These are phyloP conservation scores for Globisporangium heterothallicum DNA, from an alignment of 352 stramenopile genomes.

Conservation along the genomic window DNA sequence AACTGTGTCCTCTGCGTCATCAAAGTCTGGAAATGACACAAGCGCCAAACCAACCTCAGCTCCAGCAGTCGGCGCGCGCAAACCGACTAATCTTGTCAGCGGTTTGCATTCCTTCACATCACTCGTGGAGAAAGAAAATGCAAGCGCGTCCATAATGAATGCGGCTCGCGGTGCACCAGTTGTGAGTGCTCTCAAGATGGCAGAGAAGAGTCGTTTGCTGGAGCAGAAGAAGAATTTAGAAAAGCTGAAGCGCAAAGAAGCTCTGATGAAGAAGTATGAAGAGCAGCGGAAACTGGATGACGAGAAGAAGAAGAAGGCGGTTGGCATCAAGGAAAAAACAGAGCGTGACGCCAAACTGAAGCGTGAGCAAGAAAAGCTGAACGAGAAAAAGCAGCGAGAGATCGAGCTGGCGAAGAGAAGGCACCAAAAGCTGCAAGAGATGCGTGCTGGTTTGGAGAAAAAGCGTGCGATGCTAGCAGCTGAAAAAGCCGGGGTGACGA, in stretches of 20 bases:
- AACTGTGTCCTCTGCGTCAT: slow-evolving; percentile 46
- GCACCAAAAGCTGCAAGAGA: slow-evolving; percentile 58
- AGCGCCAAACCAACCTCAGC: neutral
- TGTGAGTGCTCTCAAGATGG: slow-evolving; percentile 68
- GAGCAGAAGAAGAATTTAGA: slow-evolving; percentile 70
- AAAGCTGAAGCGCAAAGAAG: slow-evolving; percentile 56
- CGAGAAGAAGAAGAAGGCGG: slow-evolving; percentile 55
- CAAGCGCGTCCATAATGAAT: slow-evolving; percentile 16
- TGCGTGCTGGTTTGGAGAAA: slow-evolving; percentile 66
- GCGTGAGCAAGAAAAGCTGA: slow-evolving; percentile 39
- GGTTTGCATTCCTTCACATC: slow-evolving; percentile 69
- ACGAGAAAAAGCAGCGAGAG: slow-evolving; percentile 61
- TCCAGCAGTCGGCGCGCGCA: slow-evolving; percentile 17
- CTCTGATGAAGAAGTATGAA: slow-evolving; percentile 64
- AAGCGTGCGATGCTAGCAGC: slow-evolving; percentile 48
- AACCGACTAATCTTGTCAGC: slow-evolving; percentile 59
- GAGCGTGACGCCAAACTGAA: slow-evolving; percentile 51
- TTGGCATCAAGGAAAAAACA: slow-evolving; percentile 50
- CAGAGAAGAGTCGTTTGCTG: slow-evolving; percentile 50
- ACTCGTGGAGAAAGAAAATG: slow-evolving; percentile 53
- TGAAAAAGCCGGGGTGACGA: slow-evolving; percentile 27
- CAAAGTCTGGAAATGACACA: slow-evolving; percentile 20
- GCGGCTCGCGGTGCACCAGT: slow-evolving; percentile 35
- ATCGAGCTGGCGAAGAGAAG: slow-evolving; percentile 53
- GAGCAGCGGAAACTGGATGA: slow-evolving; percentile 62